Percentiles rank a stretch among this genome's conserved stretches.
Evolutionary conservation across 139 green algal genomes (phyloP).

Genomic region (Chlorella sp.): DNA sequence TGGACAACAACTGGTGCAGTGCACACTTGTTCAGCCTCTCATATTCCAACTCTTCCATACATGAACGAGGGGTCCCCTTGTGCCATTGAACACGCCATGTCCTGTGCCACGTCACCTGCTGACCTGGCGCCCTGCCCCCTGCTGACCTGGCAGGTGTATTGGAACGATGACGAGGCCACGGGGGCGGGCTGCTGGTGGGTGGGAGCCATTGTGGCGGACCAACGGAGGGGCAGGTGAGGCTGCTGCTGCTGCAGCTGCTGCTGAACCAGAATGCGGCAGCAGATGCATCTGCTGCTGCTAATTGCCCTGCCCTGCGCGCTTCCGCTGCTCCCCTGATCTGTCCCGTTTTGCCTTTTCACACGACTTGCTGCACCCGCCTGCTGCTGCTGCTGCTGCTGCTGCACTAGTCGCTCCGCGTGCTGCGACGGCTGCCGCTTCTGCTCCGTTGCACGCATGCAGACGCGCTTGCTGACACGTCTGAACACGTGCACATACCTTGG

Average conservation of each 20-base stretch:
- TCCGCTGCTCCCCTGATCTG: background rate
- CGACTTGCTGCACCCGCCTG: background rate
- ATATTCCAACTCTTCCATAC: no score
- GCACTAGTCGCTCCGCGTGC: no score
- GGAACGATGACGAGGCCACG: conserved; percentile 38
- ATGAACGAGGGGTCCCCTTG: no score
- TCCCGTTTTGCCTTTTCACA: no score
- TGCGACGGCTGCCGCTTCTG: no score
- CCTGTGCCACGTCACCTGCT: no score
- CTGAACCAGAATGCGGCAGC: background rate
- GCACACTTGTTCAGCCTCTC: no score
- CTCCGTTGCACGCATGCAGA: no score
- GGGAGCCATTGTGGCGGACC: conserved; percentile 36
- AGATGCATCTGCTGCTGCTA: background rate
- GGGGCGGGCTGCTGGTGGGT: conserved; percentile 48
- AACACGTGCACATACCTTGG: background rate
- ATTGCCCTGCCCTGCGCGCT: background rate
- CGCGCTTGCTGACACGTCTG: background rate
- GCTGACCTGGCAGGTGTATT: conserved; percentile 42
- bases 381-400: no score
- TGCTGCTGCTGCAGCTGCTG: background rate
- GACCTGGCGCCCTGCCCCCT: background rate
- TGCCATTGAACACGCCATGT: no score
- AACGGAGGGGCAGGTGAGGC: background rate
- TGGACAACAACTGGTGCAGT: no score